Conservation (phyloP, 2,329 filamentous ascomycete species). For the Exserohilum turcica region DNA sequence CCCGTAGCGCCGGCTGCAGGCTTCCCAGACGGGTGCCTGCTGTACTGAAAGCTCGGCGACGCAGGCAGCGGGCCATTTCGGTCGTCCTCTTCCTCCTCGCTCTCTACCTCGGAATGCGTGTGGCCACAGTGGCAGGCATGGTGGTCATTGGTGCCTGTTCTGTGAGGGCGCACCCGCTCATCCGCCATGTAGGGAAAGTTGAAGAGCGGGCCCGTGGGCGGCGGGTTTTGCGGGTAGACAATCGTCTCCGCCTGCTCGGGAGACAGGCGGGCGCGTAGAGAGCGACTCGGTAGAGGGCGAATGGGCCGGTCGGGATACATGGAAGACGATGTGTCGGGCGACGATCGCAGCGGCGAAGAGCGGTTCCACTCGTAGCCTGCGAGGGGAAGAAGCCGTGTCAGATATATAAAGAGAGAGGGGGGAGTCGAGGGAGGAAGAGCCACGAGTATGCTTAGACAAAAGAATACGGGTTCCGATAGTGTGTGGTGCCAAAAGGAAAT, state of each 20-base stretch:
- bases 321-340: constrained; percentile 75
- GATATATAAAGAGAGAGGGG: constrained; percentile 30
- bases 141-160: constrained; percentile 60
- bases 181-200: constrained; percentile 63
- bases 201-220: constrained; percentile 74
- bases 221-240: constrained; percentile 77
- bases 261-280: constrained; percentile 84
- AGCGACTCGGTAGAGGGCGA: constrained; percentile 85
- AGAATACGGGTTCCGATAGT: constrained; percentile 20
- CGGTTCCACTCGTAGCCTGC: constrained; percentile 51
- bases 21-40: constrained; percentile 36
- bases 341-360: constrained; percentile 48
- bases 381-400: constrained; percentile 41
- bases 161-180: constrained; percentile 36
- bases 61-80: constrained; percentile 48
- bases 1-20: constrained; percentile 32
- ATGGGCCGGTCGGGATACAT: constrained; percentile 90
- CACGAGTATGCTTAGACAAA: constrained; percentile 30
- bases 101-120: constrained; percentile 59
- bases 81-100: constrained; percentile 62
- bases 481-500: constrained; percentile 32
- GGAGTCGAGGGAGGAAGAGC: constrained; percentile 6
- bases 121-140: constrained; percentile 53
- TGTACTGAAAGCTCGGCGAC: constrained; percentile 48
- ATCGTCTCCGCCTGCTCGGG: constrained; percentile 83